These are phyloP conservation scores for Chlamydomonas asymmetrica DNA, from an alignment of 139 green algal genomes.

Conservation along the genomic window DNA sequence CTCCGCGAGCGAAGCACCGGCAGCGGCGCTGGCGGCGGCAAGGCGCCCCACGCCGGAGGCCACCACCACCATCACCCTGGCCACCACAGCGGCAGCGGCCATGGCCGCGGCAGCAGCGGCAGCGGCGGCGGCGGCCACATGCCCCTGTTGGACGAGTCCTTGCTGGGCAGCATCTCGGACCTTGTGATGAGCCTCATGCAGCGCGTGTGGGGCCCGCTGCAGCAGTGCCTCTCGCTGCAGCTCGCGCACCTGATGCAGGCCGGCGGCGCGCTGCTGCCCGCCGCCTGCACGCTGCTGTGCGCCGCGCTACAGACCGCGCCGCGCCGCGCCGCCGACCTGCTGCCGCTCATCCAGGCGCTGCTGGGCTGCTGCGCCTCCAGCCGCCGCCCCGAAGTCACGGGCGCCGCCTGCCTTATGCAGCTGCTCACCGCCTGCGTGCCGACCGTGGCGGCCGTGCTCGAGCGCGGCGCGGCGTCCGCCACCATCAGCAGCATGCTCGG, in stretches of 20 bases:
- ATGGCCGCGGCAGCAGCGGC: background rate
- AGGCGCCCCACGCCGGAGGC: too few relatives aligned
- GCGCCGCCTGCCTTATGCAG: background rate
- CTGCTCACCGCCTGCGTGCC: background rate
- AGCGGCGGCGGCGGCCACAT: background rate
- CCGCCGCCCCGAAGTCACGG: background rate
- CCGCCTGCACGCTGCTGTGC: slow-evolving; percentile 9
- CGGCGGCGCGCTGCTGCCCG: slow-evolving; percentile 9
- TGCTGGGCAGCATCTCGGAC: background rate
- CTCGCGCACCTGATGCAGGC: slow-evolving; percentile 22
- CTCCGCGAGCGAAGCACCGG: too few relatives aligned
- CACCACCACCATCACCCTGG: too few relatives aligned
- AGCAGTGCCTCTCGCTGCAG: slow-evolving; percentile 5
- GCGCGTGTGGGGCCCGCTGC: background rate
- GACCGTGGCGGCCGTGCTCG: too few relatives aligned
- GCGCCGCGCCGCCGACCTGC: background rate
- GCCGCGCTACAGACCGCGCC: slow-evolving; percentile 3
- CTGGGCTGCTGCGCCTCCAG: background rate
- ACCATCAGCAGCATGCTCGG: too few relatives aligned
- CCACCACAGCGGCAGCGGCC: background rate
- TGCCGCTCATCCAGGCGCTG: slow-evolving; percentile 16
- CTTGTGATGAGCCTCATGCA: slow-evolving; percentile 9
- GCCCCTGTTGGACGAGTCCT: background rate
- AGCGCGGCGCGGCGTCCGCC: too few relatives aligned
- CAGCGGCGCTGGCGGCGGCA: background rate